A percentile compares a stretch with the other conserved stretches of the same genome.
Conservation (phyloP, 129 eudicot genomes). For the Centella asiatica region DNA sequence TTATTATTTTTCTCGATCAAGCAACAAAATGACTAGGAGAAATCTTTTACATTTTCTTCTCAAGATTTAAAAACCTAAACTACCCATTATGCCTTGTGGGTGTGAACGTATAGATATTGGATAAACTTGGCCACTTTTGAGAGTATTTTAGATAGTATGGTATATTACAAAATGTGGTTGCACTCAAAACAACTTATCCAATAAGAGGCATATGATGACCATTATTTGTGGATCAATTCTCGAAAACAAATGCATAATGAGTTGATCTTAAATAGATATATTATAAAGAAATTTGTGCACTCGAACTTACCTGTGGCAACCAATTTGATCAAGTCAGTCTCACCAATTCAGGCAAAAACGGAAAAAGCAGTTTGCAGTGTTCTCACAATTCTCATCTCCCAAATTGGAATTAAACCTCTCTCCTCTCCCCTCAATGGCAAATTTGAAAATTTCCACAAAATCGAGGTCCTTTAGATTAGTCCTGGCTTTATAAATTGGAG, state of each 20-base stretch:
- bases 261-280: slow-evolving; percentile 8
- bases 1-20: too few species aligned
- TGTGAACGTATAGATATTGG: too few species aligned
- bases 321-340: slow-evolving; percentile 29
- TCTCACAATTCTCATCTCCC: slow-evolving; percentile 16
- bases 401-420: slow-evolving; percentile 9
- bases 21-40: too few species aligned
- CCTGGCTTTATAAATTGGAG: slow-evolving; percentile 31
- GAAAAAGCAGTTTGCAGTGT: slow-evolving; percentile 9
- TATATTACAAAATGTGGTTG: not conserved
- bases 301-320: slow-evolving; percentile 15
- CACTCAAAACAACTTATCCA: not conserved
- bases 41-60: not conserved
- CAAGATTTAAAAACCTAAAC: too few species aligned
- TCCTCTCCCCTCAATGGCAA: slow-evolving; percentile 21
- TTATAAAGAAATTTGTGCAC: not conserved
- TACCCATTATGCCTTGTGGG: too few species aligned
- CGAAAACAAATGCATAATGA: not conserved
- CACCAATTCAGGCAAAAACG: slow-evolving; percentile 35
- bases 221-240: not conserved
- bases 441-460: slow-evolving; percentile 13
- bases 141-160: not conserved
- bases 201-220: not conserved
- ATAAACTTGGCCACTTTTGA: too few species aligned
- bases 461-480: slow-evolving; percentile 23